phyloP scores from a whole-genome alignment of 306 rosid species.

The Castanopsis chinensis region DNA sequence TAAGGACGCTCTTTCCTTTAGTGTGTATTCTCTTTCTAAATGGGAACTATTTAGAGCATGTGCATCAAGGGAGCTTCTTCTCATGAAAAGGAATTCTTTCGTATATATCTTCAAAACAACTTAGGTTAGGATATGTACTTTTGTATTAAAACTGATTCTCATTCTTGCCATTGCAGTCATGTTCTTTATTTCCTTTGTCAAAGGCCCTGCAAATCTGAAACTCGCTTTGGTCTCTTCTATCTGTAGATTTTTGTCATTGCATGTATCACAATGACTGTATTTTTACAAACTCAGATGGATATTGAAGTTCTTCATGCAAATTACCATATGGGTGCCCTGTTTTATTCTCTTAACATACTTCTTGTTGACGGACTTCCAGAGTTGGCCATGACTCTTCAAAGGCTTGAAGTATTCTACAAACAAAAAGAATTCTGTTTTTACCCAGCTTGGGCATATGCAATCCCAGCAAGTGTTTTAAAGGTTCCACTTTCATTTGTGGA shows the following conservation, averaged over 20 bases:
- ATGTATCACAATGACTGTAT: no score
- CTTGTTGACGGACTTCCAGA: conserved; percentile 46
- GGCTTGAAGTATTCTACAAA: conserved; percentile 42
- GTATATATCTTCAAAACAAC: neutral
- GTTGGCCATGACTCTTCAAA: conserved; percentile 10
- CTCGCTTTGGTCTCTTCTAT: neutral
- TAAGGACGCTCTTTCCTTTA: conserved; percentile 22
- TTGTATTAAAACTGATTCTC: neutral
- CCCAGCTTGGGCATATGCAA: conserved; percentile 56
- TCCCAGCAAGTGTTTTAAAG: conserved; percentile 44
- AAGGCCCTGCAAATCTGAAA: neutral
- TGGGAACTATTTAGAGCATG: conserved; percentile 47
- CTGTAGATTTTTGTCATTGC: neutral
- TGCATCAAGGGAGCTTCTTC: conserved; percentile 39
- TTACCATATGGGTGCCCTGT: conserved; percentile 42
- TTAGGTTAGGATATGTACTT: conserved; percentile 29
- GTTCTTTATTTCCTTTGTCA: neutral
- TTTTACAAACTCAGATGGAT: no score
- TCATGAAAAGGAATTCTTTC: conserved; percentile 38
- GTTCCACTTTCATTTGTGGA: conserved; percentile 44
- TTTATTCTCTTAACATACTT: conserved; percentile 32
- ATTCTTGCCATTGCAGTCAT: neutral
- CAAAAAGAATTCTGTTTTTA: conserved; percentile 32
- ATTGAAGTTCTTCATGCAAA: no score
- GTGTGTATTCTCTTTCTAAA: conserved; percentile 33